Evolutionary conservation across 78 protist species (phyloP), one percentile per base, ranked within the genome.

Genomic region (Dictyostelium intermedium): DNA sequence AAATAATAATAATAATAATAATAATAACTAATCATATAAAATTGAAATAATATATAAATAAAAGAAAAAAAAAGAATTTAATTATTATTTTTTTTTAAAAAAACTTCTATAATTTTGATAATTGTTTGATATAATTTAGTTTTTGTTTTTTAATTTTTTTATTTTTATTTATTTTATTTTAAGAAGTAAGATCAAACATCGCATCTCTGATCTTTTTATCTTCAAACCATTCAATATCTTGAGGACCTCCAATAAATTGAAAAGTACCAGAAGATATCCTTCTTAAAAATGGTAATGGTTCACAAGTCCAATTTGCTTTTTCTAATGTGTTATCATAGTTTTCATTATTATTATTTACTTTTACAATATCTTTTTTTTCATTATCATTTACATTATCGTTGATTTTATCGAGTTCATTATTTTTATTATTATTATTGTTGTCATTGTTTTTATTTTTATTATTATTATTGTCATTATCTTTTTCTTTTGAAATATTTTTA

Each of bases 141-240:
- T n/a, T n/a, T n/a, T n/a, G n/a, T n/a, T n/a, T n/a, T n/a, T n/a
- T n/a, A n/a, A n/a, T 66, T 66, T 66, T 9, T 45, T 45, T 45
- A 8, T 63, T 1, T 63, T 2, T 30, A 13, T 32, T 70, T 32
- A 10, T 63, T 30, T 70, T 70, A n/a, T 70, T 9, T 30, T 70
- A 32, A 14, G 39, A 10, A 10, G 77, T 10, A 27, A 70, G 34
- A 70, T 70, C 77, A 32, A 27, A 32, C 77, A 83, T 39, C 25
- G 86, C 74, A 3, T 78, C 93, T 14, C 34, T n/a, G 18, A 89
- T 18, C 23, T 89, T 78, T 30, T 50, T 72, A 69, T 89, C 93
- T 80, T 89, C 86, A 69, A 39, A 80, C 93, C 93, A 89, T 45
- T 56, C 81, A 45, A 18, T 61, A 79, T 89, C 93, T 6, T 78